Percentiles rank a stretch among this genome's conserved stretches.
phyloP scores from a whole-genome alignment of 2,329 filamentous ascomycete genomes.

The Beauveria asiatica region DNA sequence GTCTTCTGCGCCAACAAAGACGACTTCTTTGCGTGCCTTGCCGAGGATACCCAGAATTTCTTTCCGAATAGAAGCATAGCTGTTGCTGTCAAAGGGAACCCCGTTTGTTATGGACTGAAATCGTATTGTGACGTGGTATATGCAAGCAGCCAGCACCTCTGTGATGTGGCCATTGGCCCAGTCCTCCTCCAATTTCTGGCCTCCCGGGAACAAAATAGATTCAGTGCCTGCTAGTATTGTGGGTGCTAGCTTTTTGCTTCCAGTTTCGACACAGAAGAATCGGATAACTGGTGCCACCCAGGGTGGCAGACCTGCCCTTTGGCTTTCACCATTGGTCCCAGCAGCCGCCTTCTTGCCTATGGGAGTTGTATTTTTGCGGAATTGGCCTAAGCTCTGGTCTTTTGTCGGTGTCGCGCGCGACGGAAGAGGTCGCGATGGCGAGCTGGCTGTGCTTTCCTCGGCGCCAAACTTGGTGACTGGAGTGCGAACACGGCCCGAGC shows the following conservation, averaged over 20 bases:
- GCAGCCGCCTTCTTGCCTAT: conserved; percentile 16
- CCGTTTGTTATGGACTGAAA: conserved; percentile 33
- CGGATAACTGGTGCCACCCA: conserved; percentile 67
- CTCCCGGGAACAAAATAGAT: conserved; percentile 37
- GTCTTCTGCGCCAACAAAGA: conserved; percentile 30
- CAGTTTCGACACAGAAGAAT: conserved; percentile 51
- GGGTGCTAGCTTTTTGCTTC: conserved; percentile 53
- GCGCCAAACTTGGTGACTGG: conserved; percentile 24
- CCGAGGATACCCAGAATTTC: conserved; percentile 36
- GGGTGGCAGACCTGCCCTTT: conserved; percentile 36
- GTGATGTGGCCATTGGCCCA: conserved; percentile 42
- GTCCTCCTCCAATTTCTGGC: conserved; percentile 36
- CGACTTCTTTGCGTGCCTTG: conserved; percentile 33
- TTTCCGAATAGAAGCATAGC: conserved; percentile 38
- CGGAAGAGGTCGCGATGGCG: conserved; percentile 25
- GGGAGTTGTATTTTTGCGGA: conserved; percentile 30
- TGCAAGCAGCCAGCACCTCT: conserved; percentile 50
- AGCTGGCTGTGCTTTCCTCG: conserved; percentile 16
- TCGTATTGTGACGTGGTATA: conserved; percentile 49
- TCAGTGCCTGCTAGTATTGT: conserved; percentile 70
- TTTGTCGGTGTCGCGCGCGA: conserved; percentile 39
- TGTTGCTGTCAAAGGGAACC: conserved; percentile 30
- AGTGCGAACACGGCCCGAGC: conserved; percentile 23
- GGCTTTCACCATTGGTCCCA: conserved; percentile 27
- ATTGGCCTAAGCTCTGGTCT: conserved; percentile 34